Evolutionary conservation across 2,329 filamentous ascomycete genomes (phyloP).

Genomic region (Cryphonectria radicalis): DNA sequence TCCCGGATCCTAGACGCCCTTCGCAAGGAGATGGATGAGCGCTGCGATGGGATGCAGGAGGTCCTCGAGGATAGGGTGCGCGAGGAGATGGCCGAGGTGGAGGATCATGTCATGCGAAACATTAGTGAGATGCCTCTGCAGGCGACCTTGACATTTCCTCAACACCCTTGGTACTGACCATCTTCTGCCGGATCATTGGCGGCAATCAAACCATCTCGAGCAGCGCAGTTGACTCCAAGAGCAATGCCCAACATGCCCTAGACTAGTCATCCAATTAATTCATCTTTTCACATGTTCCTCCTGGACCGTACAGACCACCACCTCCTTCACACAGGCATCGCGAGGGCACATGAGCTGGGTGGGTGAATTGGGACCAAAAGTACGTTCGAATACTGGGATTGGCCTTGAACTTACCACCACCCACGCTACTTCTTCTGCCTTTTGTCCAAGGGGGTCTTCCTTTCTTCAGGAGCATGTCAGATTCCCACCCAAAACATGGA

Average conservation of each 20-base stretch:
- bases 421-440: not conserved
- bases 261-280: not conserved
- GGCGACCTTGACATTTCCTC: slow-evolving; percentile 23
- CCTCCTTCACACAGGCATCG: not conserved
- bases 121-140: slow-evolving; percentile 20
- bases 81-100: slow-evolving; percentile 18
- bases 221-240: not conserved
- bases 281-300: not conserved
- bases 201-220: not conserved
- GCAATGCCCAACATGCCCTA: not conserved
- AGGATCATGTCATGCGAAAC: slow-evolving; percentile 22
- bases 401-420: not conserved
- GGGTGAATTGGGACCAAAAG: too few species aligned
- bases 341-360: too few species aligned
- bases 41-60: slow-evolving; percentile 4
- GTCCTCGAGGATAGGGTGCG: not conserved
- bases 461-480: not conserved
- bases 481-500: not conserved
- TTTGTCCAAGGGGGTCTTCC: not conserved
- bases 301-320: not conserved
- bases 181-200: not conserved
- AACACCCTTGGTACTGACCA: slow-evolving; percentile 21
- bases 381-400: not conserved
- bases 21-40: slow-evolving; percentile 12
- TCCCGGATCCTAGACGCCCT: slow-evolving; percentile 6